Base-by-base conservation (phyloP, 176 grass and related monocot species). In the Cocos nucifera region DNA sequence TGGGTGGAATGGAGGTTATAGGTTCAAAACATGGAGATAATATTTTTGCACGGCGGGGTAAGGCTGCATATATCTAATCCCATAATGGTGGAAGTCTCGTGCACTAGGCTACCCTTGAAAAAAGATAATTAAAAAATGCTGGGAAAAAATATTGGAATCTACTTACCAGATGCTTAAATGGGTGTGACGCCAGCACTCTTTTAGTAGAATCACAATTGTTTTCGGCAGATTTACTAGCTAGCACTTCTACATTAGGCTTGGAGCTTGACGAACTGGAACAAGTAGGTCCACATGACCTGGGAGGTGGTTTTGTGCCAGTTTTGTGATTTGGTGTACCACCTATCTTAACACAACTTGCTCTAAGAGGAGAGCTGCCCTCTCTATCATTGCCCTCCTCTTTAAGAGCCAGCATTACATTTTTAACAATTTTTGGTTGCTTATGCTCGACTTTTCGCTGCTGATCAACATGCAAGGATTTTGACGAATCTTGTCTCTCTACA, bases 371-470 rank as follows among this genome's bases (percentile, higher is more conserved):
- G 67, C 68, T 84, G 29, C 32, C 83, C 85, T 76, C 66, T 74
- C 88, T 89, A 49, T 75, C 69, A 72, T 75, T 90, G 53, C 57
- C 73, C 35, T 85, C 83, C 72, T 88, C 94, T 86, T 70, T 89
- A 56, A 86, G 82, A 73, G 78, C 76, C 19, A 68, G 70, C 49
- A 88, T 54, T 78, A 81, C 85, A 57, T 75, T 83, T 65, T 92
- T 92, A 54, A 78, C 75, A 56, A 73, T 82, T 80, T 85, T 92
- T 59, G 92, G 84, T 48, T 84, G 74, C 66, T 84, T 85, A 71
- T 22, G 54, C 66, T 72, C 72, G 19, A 75, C 50, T 73, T 62
- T 85, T n/a, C 71, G 59, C 63, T 63, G 82, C 35, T 83, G 82
- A 54, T 90, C 71, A 53, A 57, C 32, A 77, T 83, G 65, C 20